Evolutionary conservation across 2,329 filamentous ascomycete genomes (phyloP).

Genomic region (Trichophyton benhamiae): DNA sequence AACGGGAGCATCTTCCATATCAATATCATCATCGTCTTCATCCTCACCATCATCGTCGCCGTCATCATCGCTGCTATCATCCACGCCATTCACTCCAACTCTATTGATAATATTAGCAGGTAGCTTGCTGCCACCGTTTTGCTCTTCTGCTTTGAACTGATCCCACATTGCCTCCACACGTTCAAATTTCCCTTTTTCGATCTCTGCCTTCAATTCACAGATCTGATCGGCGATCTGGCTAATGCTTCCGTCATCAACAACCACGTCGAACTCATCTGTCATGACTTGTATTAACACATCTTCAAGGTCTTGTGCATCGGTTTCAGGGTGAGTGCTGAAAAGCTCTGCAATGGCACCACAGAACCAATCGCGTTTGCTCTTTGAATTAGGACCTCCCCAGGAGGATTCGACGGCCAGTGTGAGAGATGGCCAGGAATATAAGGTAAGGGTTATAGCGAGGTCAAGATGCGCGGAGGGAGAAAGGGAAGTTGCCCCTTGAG

Average conservation of each 20-base stretch:
- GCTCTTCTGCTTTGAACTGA: conserved; percentile 25
- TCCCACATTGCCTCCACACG: conserved; percentile 51
- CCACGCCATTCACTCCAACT: conserved; percentile 34
- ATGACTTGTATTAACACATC: conserved; percentile 77
- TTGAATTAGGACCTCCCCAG: conserved; percentile 74
- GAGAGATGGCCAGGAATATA: conserved; percentile 81
- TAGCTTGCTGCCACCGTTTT: conserved; percentile 33
- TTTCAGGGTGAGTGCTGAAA: conserved; percentile 48
- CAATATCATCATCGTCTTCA: conserved; percentile 41
- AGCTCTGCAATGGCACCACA: conserved; percentile 76
- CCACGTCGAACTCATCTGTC: conserved; percentile 89
- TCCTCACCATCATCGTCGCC: conserved; percentile 41
- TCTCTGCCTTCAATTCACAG: conserved; percentile 52
- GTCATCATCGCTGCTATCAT: conserved; percentile 47
- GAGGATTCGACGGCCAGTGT: conserved; percentile 73
- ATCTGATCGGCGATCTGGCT: conserved; percentile 62
- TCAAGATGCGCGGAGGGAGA: conserved; percentile 57
- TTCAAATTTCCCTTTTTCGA: conserved; percentile 52
- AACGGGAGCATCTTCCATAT: conserved; percentile 58
- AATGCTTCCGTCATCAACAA: conserved; percentile 79
- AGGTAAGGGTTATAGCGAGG: conserved; percentile 68
- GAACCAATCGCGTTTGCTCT: conserved; percentile 93
- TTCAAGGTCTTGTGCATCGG: conserved; percentile 70
- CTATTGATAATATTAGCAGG: conserved; percentile 22
- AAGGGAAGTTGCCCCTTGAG: not conserved